Evolutionary conservation across 2,329 filamentous ascomycete genomes (phyloP), one percentile per base, ranked within the genome.

Genomic region (Clonostachys rosea): DNA sequence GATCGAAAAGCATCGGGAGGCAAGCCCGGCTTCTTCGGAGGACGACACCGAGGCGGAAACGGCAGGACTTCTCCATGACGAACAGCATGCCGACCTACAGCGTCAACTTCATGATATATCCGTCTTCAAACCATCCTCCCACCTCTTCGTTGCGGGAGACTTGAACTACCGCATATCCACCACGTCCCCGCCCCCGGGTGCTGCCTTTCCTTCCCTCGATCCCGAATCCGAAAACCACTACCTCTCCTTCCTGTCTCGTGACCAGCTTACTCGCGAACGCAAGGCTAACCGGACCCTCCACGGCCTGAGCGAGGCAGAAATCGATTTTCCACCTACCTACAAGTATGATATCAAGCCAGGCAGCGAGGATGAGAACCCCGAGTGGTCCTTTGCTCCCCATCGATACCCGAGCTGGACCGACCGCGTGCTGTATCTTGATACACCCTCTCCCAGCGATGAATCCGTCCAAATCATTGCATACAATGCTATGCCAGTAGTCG

Each of bases 361-460:
- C 30, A 39, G 37, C 34, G 58, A 63, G 30, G 60, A 67, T 40
- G 62, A 68, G 35, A 60, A 69, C 4, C 66, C 76, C 5, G 68
- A 72, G 11, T 92, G 87, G 84, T 68, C 73, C 34, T 96, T 91
- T 79, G 88, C 91, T 8, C 73, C 75, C 48, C 88, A 95, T 62
- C 84, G 94, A 42, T 95, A 89, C 77, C 91, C 94, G 2, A 85
- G 86, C 59, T 97, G 92, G 94, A 96, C 91, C 58, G 94, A 97
- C 65, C 83, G 94, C 5, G 85, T 97, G 17, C 71, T 97, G 17
- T 97, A 84, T 64, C 73, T 92, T 4, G 80, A 86, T 45, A 68
- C 77, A 18, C 81, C 78, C 17, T 64, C 65, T 18, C 83, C 78
- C 76, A 60, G 35, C 13, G 17, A 33, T 8, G 24, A 30, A 16